Conservation (phyloP, 495 filamentous ascomycete species). For the Thermothielavioides terrestris region DNA sequence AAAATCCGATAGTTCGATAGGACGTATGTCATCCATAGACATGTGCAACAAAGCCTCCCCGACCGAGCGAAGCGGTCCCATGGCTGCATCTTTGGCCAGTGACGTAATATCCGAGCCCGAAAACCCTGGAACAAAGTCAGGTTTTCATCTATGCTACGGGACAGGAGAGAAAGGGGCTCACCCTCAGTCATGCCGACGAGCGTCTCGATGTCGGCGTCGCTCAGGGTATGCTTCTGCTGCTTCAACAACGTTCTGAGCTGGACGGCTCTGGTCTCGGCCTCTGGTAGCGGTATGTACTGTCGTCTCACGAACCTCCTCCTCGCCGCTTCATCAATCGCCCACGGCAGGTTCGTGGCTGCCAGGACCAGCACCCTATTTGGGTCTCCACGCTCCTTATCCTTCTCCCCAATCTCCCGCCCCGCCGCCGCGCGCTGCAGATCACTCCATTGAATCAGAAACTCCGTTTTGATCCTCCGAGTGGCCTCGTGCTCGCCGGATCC, state of each 20-base stretch:
- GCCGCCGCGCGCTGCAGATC: constrained; percentile 88
- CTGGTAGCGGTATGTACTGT: constrained; percentile 94
- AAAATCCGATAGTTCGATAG: constrained; percentile 79
- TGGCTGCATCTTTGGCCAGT: constrained; percentile 93
- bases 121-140: constrained; percentile 55
- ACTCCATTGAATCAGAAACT: constrained; percentile 97
- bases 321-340: constrained; percentile 97
- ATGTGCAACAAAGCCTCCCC: constrained; percentile 86
- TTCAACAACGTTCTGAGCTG: constrained; percentile 72
- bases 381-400: constrained; percentile 68
- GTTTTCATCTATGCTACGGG: neutral
- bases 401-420: constrained; percentile 62
- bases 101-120: constrained; percentile 97
- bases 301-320: constrained; percentile 83
- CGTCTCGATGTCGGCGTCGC: constrained; percentile 59
- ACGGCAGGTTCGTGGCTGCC: constrained; percentile 92
- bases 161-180: constrained; percentile 31
- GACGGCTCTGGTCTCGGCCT: constrained; percentile 64
- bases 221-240: constrained; percentile 81
- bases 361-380: constrained; percentile 84
- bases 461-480: constrained; percentile 89
- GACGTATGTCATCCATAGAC: constrained; percentile 85
- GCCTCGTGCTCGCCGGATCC: constrained; percentile 87
- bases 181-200: constrained; percentile 83
- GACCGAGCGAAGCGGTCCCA: constrained; percentile 88